phyloP scores from a whole-genome alignment of 2,329 filamentous ascomycete genomes.

The Ophiosphaerella narmari region DNA sequence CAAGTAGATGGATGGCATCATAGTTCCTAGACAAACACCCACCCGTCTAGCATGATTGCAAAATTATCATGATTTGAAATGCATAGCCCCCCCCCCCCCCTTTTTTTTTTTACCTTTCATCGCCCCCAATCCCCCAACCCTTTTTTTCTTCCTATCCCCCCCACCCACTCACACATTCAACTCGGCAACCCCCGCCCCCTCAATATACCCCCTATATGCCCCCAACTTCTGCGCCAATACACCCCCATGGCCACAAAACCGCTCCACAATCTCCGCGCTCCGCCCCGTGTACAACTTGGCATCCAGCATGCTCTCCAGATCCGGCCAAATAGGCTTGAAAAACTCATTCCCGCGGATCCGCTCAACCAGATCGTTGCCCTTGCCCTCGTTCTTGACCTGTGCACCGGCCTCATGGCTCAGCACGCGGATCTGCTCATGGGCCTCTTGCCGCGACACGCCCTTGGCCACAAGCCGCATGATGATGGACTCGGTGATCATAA shows the following conservation, averaged over 20 bases:
- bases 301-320: slow-evolving; percentile 71
- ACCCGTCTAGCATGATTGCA: no score
- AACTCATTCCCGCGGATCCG: slow-evolving; percentile 73
- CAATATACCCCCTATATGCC: slow-evolving; percentile 56
- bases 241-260: slow-evolving; percentile 25
- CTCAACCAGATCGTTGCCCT: slow-evolving; percentile 79
- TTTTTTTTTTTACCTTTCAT: neutral
- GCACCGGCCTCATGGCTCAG: slow-evolving; percentile 75
- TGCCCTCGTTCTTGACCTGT: slow-evolving; percentile 73
- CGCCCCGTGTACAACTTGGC: slow-evolving; percentile 64
- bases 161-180: slow-evolving; percentile 32
- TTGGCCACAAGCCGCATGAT: slow-evolving; percentile 71
- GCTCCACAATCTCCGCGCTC: slow-evolving; percentile 46
- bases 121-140: no score
- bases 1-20: no score
- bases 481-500: slow-evolving; percentile 72
- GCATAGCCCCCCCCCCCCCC: no score
- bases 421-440: slow-evolving; percentile 84
- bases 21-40: no score
- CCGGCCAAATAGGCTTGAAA: slow-evolving; percentile 71
- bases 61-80: no score
- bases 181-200: slow-evolving; percentile 38
- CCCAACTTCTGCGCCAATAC: slow-evolving; percentile 48
- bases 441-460: slow-evolving; percentile 75
- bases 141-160: neutral